Conservation (phyloP, 495 filamentous ascomycete species). For the Darksidea phi region DNA sequence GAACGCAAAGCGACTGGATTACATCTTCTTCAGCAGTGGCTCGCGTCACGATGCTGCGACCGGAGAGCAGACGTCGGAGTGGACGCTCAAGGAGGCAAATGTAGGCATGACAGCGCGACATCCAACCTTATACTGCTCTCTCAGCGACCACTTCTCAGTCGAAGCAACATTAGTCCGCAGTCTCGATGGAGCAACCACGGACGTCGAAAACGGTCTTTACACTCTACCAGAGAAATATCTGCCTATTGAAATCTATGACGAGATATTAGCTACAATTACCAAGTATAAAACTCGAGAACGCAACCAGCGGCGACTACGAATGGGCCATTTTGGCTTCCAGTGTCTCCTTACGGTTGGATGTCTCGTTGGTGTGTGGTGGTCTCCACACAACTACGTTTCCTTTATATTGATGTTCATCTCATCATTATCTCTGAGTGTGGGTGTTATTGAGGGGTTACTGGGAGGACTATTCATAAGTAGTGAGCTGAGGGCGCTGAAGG, state of each 20-base stretch:
- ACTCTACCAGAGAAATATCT: constrained; percentile 37
- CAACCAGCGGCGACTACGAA: constrained; percentile 65
- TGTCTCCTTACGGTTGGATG: constrained; percentile 66
- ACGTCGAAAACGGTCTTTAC: background rate
- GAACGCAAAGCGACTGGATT: constrained; percentile 84
- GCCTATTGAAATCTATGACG: constrained; percentile 63
- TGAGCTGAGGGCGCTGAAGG: constrained; percentile 80
- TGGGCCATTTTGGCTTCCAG: constrained; percentile 69
- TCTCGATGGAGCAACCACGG: constrained; percentile 1
- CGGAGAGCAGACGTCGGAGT: constrained; percentile 45
- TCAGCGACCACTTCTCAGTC: constrained; percentile 92
- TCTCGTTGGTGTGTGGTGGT: constrained; percentile 83
- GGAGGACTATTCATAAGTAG: constrained; percentile 80
- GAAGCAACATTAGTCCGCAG: constrained; percentile 58
- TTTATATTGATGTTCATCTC: constrained; percentile 80
- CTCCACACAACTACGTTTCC: constrained; percentile 66
- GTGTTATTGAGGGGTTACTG: constrained; percentile 79
- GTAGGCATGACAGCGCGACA: constrained; percentile 84
- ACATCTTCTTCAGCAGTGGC: constrained; percentile 68
- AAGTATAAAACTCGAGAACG: constrained; percentile 67
- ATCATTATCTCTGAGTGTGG: constrained; percentile 70
- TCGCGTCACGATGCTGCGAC: constrained; percentile 32
- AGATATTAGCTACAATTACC: constrained; percentile 65
- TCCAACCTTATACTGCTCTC: constrained; percentile 73
- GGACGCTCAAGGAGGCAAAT: constrained; percentile 64